phyloP scores from a whole-genome alignment of 78 protist species.

The Bodo saltans region DNA sequence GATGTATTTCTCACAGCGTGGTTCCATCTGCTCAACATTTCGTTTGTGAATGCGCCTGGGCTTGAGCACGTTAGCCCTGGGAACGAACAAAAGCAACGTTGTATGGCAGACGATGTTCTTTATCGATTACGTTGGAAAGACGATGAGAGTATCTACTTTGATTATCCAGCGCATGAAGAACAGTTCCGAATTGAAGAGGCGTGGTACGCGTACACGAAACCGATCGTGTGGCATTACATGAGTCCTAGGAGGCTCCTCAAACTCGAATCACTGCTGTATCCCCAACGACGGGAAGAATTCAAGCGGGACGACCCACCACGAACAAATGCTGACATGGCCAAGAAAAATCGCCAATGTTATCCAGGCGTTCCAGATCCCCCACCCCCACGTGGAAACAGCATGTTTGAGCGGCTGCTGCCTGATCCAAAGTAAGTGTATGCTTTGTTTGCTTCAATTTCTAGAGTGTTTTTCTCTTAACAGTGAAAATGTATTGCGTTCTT shows the following conservation, averaged over 20 bases:
- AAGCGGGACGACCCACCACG: background rate
- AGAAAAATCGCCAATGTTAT: background rate
- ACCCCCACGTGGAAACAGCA: background rate
- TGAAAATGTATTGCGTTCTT: background rate
- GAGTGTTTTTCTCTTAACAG: no score
- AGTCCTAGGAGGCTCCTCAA: background rate
- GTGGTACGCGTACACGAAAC: background rate
- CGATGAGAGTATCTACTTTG: background rate
- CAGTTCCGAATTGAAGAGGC: background rate
- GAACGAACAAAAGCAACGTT: background rate
- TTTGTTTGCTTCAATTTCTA: no score
- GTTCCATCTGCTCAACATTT: background rate
- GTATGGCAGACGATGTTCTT: background rate
- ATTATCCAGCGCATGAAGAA: background rate
- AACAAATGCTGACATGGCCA: background rate
- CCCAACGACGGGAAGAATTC: background rate
- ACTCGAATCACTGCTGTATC: background rate
- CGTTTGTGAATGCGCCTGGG: background rate
- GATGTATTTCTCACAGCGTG: background rate
- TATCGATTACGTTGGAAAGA: background rate
- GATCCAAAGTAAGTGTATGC: background rate
- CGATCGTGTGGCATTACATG: conserved; percentile 3
- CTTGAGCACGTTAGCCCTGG: background rate
- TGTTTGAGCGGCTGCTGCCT: background rate
- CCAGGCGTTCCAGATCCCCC: background rate